Conservation (phyloP, 768 basidiomycete genomes). For the Chiua virens region DNA sequence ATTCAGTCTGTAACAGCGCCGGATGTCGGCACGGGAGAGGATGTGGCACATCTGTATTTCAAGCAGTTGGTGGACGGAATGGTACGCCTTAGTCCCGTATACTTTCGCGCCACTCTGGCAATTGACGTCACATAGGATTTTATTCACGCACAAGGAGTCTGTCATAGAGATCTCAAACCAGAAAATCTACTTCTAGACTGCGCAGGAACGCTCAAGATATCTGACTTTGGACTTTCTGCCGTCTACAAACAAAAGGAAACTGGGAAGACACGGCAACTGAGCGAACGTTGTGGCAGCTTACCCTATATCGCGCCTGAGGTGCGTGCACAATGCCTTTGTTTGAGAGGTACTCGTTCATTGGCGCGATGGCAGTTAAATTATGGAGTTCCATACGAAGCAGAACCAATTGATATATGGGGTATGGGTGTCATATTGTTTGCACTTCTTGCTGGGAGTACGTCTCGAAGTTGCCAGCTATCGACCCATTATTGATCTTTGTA, state of each 20-base stretch:
- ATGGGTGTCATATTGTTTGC: constrained; percentile 94
- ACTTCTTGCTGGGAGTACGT: constrained; percentile 84
- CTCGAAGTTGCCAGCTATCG: neutral
- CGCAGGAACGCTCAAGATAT: constrained; percentile 85
- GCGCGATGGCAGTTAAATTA: constrained; percentile 54
- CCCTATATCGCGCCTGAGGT: constrained; percentile 97
- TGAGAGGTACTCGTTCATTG: neutral
- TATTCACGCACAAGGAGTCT: constrained; percentile 87
- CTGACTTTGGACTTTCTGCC: constrained; percentile 92
- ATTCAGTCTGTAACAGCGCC: constrained; percentile 56
- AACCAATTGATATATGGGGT: constrained; percentile 96
- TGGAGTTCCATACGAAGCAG: constrained; percentile 74
- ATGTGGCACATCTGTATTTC: constrained; percentile 90
- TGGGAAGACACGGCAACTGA: constrained; percentile 73
- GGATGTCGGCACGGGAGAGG: constrained; percentile 82
- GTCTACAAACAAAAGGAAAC: constrained; percentile 84
- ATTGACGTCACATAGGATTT: constrained; percentile 52
- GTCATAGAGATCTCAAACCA: constrained; percentile 95
- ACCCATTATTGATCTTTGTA: neutral
- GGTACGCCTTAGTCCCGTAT: constrained; percentile 42
- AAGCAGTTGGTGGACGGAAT: constrained; percentile 81
- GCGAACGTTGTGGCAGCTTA: constrained; percentile 85
- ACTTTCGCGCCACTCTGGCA: constrained; percentile 1
- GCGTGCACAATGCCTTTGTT: constrained; percentile 12
- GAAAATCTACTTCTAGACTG: constrained; percentile 90